Evolutionary conservation across 2,329 filamentous ascomycete genomes (phyloP).

Genomic region (Zasmidium citrigriseum): DNA sequence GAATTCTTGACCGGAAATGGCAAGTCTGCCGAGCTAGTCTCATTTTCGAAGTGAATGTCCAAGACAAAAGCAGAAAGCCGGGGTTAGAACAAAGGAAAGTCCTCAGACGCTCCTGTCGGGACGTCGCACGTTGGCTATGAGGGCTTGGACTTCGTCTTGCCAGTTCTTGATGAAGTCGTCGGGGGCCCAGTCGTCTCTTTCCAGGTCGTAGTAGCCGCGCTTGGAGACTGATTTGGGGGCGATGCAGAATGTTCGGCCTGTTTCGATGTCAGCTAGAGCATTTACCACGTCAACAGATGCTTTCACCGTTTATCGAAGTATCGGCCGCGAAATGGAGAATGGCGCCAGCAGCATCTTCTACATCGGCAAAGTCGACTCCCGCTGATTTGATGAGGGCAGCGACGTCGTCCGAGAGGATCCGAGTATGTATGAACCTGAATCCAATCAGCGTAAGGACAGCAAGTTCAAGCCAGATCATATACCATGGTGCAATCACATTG

Average conservation of each 20-base stretch:
- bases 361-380: constrained; percentile 23
- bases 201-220: constrained; percentile 24
- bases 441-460: too few species aligned
- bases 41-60: not conserved
- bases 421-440: constrained; percentile 29
- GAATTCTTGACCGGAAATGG: not conserved
- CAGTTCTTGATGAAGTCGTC: constrained; percentile 1
- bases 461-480: too few species aligned
- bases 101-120: not conserved
- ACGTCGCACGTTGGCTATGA: not conserved
- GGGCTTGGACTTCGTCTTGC: not conserved
- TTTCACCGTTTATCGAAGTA: constrained; percentile 23
- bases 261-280: not conserved
- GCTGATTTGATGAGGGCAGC: constrained; percentile 14
- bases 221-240: constrained; percentile 17
- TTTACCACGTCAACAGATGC: too few species aligned
- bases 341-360: constrained; percentile 26
- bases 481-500: constrained; percentile 41
- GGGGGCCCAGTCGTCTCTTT: constrained; percentile 16
- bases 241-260: constrained; percentile 26
- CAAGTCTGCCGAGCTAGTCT: not conserved
- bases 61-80: not conserved
- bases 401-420: constrained; percentile 23
- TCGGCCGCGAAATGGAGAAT: constrained; percentile 27
- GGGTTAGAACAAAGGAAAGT: not conserved